phyloP scores from a whole-genome alignment of 768 basidiomycete genomes.

The Rossbeevera mucosa region DNA sequence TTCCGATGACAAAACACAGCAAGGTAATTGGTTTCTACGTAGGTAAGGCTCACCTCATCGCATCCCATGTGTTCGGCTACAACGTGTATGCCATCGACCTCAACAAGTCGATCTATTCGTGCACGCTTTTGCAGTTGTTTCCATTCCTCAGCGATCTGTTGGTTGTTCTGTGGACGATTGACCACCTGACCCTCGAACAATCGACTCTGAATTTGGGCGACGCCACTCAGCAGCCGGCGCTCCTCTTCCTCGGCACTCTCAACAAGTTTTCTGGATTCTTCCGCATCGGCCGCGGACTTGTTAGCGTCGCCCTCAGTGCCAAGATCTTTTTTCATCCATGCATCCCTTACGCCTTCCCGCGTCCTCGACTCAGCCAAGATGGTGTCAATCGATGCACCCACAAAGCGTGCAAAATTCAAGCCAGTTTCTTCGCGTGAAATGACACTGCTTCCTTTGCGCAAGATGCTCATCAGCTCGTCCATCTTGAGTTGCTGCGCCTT shows the following conservation, averaged over 20 bases:
- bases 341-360: constrained; percentile 40
- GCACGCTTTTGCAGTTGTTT: constrained; percentile 42
- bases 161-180: constrained; percentile 30
- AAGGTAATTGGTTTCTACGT: constrained; percentile 1
- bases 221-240: constrained; percentile 43
- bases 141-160: constrained; percentile 46
- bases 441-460: constrained; percentile 56
- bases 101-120: constrained; percentile 37
- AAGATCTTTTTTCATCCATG: constrained; percentile 42
- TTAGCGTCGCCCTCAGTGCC: constrained; percentile 7
- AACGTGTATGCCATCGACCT: constrained; percentile 35
- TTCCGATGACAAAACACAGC: background rate
- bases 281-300: constrained; percentile 9
- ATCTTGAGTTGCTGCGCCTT: constrained; percentile 32
- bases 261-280: constrained; percentile 29
- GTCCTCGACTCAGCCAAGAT: constrained; percentile 44
- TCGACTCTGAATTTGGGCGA: constrained; percentile 55
- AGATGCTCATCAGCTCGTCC: constrained; percentile 49
- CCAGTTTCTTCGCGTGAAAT: constrained; percentile 38
- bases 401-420: constrained; percentile 41
- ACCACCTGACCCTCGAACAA: constrained; percentile 54
- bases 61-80: constrained; percentile 27
- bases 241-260: constrained; percentile 53
- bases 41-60: constrained; percentile 25
- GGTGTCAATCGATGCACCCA: constrained; percentile 39